These are phyloP conservation scores for Sugiyamaella marilandica DNA, from an alignment of 805 yeast genomes.

Conservation along the genomic window DNA sequence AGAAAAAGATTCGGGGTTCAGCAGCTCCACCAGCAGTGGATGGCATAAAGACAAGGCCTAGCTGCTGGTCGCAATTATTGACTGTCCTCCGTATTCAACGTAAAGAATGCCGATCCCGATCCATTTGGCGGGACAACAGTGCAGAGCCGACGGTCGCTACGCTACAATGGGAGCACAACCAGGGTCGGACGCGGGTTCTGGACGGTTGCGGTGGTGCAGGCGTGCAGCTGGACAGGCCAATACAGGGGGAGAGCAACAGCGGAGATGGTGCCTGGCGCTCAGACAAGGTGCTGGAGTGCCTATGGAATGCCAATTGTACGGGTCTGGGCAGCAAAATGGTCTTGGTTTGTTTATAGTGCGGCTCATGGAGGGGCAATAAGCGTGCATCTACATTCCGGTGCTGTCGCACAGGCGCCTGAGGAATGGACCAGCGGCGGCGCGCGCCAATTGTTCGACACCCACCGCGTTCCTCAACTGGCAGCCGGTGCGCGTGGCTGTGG, in stretches of 20 bases:
- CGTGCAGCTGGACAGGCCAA: neutral
- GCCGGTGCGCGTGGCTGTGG: neutral
- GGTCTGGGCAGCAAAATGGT: neutral
- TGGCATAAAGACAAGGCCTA: neutral
- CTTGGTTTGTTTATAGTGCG: neutral
- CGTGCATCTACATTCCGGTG: neutral
- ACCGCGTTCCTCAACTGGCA: neutral
- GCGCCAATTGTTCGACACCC: neutral
- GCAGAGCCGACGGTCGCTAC: neutral
- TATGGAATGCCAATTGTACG: neutral
- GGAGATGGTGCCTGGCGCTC: neutral
- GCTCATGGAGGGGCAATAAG: neutral
- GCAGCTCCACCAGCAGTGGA: neutral
- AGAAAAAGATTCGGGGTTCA: neutral
- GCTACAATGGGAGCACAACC: neutral
- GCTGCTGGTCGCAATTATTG: neutral
- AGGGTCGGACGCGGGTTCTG: neutral
- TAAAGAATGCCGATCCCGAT: conserved; percentile 4
- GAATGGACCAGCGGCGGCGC: neutral
- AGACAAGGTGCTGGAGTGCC: neutral
- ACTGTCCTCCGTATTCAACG: neutral
- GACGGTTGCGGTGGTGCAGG: neutral
- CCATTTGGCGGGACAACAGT: neutral
- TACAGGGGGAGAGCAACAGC: neutral
- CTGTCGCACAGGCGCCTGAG: neutral